phyloP scores from a whole-genome alignment of 2,329 filamentous ascomycete genomes.

The Decorospora gaudefroyi region DNA sequence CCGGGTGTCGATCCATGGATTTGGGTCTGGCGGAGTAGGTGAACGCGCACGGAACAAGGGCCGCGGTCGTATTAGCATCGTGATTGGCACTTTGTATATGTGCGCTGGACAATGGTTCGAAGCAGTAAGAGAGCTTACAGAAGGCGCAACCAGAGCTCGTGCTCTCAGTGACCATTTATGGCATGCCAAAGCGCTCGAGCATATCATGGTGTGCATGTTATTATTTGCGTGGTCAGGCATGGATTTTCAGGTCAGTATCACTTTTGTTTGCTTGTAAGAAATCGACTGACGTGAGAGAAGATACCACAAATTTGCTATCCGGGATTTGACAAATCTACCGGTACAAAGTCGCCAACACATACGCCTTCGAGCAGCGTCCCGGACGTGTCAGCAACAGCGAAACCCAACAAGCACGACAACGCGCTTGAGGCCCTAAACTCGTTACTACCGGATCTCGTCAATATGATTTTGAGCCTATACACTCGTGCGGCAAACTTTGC shows the following conservation, averaged over 20 bases:
- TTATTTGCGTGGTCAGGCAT: conserved; percentile 82
- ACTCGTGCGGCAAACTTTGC: conserved; percentile 65
- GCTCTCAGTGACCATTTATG: conserved; percentile 90
- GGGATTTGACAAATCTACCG: conserved; percentile 53
- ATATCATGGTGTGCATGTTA: conserved; percentile 79
- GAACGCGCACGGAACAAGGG: conserved; percentile 81
- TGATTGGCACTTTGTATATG: conserved; percentile 83
- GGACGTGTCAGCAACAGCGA: conserved; percentile 48
- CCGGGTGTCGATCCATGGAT: conserved; percentile 67
- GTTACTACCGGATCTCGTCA: conserved; percentile 73
- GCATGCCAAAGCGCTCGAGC: conserved; percentile 93
- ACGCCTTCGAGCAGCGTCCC: conserved; percentile 47
- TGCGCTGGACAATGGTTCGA: conserved; percentile 89
- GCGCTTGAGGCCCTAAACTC: conserved; percentile 56
- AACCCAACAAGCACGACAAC: conserved; percentile 49
- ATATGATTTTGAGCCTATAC: conserved; percentile 75
- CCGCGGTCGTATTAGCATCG: conserved; percentile 75
- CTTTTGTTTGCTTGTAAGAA: background rate
- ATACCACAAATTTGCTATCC: conserved; percentile 61
- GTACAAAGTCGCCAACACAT: conserved; percentile 50
- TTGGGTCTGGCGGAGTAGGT: conserved; percentile 65
- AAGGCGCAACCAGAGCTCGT: conserved; percentile 76
- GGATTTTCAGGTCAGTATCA: conserved; percentile 70
- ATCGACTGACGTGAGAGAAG: conserved; percentile 36
- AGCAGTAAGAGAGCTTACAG: conserved; percentile 79